Conservation (phyloP, 1,139 yeast genomes). For the Suhomyces atakaporum region DNA sequence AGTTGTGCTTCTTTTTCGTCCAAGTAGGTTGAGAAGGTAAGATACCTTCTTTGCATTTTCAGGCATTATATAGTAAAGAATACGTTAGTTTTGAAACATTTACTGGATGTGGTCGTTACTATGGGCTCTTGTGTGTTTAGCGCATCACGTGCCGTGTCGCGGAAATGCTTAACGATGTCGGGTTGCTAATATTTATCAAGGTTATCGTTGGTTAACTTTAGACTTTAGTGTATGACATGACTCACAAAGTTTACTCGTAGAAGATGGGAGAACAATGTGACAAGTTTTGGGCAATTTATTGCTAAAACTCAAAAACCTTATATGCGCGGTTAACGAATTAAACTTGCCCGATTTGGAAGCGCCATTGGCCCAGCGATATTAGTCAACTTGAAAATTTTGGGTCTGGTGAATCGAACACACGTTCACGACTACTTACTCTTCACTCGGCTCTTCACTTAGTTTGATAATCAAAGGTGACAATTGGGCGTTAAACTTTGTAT, state of each 20-base stretch:
- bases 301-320: neutral
- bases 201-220: no score
- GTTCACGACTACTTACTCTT: no score
- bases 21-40: constrained; percentile 16
- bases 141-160: constrained; percentile 1
- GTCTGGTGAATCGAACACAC: constrained; percentile 61
- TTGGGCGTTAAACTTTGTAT: no score
- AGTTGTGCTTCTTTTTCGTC: constrained; percentile 11
- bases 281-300: neutral
- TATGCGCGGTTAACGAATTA: constrained; percentile 5
- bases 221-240: neutral
- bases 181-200: no score
- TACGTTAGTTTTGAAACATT: neutral
- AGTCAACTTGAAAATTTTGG: no score
- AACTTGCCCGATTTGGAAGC: constrained; percentile 4
- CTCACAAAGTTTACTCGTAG: neutral
- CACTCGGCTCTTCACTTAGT: no score
- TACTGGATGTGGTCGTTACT: constrained; percentile 5
- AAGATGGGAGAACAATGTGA: neutral
- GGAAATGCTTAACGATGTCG: no score
- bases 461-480: no score
- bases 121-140: constrained; percentile 4
- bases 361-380: neutral
- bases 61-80: constrained; percentile 5
- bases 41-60: constrained; percentile 14